Conservation (phyloP, 805 yeast genomes). For the Ogataea thermomethanolica region DNA sequence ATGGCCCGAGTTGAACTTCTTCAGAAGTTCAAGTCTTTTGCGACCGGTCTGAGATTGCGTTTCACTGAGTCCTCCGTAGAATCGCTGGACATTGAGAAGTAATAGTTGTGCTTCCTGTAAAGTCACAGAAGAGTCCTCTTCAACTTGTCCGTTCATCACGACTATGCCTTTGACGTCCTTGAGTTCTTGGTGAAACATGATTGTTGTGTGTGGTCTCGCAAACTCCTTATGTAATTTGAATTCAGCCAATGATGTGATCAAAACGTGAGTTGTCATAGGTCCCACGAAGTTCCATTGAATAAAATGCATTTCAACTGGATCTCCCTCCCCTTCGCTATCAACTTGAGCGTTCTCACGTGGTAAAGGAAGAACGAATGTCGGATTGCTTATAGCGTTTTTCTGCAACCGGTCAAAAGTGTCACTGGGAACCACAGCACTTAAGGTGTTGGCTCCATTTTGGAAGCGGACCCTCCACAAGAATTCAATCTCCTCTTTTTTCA, state of each 20-base stretch:
- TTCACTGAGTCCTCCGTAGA: conserved; percentile 66
- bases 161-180: conserved; percentile 56
- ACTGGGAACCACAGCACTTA: conserved; percentile 62
- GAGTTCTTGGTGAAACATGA: conserved; percentile 82
- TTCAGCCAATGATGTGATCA: conserved; percentile 89
- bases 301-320: conserved; percentile 74
- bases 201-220: conserved; percentile 93
- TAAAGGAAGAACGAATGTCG: conserved; percentile 85
- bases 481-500: conserved; percentile 64
- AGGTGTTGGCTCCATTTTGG: conserved; percentile 49
- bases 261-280: conserved; percentile 77
- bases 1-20: conserved; percentile 68
- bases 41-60: conserved; percentile 38
- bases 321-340: conserved; percentile 30
- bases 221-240: conserved; percentile 85
- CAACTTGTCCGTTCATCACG: conserved; percentile 84
- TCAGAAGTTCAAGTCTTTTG: conserved; percentile 55
- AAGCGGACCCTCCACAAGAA: conserved; percentile 89
- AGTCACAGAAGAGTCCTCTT: conserved; percentile 62
- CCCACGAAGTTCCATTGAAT: conserved; percentile 93
- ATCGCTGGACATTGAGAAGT: conserved; percentile 72
- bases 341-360: conserved; percentile 56
- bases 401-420: conserved; percentile 61
- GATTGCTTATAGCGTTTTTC: conserved; percentile 65
- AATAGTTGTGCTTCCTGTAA: conserved; percentile 76